Base-by-base conservation (phyloP, 2,329 filamentous ascomycete genomes). In the Pseudocercospora eumusae region DNA sequence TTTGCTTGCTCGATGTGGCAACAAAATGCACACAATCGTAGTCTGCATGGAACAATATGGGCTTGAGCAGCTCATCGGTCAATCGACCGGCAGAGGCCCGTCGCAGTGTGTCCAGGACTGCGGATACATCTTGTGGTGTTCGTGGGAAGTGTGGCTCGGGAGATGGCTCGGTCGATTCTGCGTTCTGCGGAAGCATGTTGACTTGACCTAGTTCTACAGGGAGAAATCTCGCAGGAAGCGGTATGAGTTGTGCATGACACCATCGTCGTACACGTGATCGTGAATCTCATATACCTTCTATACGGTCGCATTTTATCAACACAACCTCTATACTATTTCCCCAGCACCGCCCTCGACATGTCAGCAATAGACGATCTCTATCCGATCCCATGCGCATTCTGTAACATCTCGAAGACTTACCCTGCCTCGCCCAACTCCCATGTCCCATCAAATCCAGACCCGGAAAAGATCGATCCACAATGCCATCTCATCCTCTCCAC, bases 401-500 rank as follows among this genome's bases (percentile, higher is more conserved):
- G 85, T 77, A 79, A 73, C 61, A 87, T 87, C 65, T 80, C 83
- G 21, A 67, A 75, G 36, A 77, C 82, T 33, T 83, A 84, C 69
- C 80, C 81, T 9, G 77, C 81, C 33, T 81, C 82, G 67, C 79
- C 79, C 6, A 57, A 47, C 42, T 67, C 71, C 52, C 50, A 64
- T 9, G 62, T 71, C 64, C 73, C 44, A 65, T 70, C 56, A 70
- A 70, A 66, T 72, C 77, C 64, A 60, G 69, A 71, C 71, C 77
- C 68, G 10, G 69, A 70, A 25, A 67, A 66, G 20, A 57, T 73
- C 36, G 64, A 68, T 44, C 75, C 75, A 6, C 75, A 76, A 66
- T 77, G 75, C 57, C 79, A 84, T 70, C 73, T 97, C 28, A 84
- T 97, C 31, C 84, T 97, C 62, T 91, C 90, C 2, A 95, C 91